Percentiles rank a stretch among this genome's conserved stretches.
Evolutionary conservation across 2,329 filamentous ascomycete species (phyloP).

Genomic region (Penicillium sp.): DNA sequence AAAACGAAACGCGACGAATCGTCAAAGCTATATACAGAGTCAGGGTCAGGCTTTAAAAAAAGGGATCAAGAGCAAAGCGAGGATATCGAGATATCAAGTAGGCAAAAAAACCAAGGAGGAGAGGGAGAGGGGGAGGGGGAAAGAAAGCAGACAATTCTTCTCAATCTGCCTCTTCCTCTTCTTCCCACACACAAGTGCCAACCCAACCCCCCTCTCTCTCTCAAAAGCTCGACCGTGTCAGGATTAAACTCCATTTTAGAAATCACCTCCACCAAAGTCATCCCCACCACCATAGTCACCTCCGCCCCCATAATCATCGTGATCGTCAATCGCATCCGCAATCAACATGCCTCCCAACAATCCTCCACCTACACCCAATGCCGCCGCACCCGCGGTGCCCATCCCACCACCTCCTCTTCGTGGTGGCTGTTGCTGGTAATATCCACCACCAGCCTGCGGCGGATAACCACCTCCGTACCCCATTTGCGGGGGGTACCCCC

Average conservation of each 20-base stretch:
- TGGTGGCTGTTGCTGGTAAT: constrained; percentile 38
- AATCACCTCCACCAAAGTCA: constrained; percentile 25
- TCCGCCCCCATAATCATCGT: constrained; percentile 31
- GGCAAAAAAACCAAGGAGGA: no score
- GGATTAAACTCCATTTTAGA: constrained; percentile 5
- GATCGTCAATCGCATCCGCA: constrained; percentile 58
- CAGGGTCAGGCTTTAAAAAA: no score
- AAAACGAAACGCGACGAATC: background rate
- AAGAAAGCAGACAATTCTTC: no score
- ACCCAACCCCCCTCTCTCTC: no score
- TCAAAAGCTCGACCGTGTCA: no score
- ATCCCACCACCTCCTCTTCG: constrained; percentile 48
- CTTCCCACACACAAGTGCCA: no score
- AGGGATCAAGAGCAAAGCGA: no score
- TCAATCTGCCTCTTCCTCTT: no score
- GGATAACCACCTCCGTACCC: constrained; percentile 22
- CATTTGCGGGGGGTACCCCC: constrained; percentile 32
- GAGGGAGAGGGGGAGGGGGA: no score
- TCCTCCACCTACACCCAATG: constrained; percentile 74
- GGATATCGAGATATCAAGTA: no score
- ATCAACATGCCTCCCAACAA: constrained; percentile 71
- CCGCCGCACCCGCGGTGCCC: constrained; percentile 67
- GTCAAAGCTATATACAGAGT: background rate
- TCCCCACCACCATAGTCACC: constrained; percentile 33
- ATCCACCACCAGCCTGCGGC: constrained; percentile 28